Evolutionary conservation across 176 grass and related monocot genomes (phyloP), one percentile per base, ranked within the genome.

Genomic region (Saccharum spontaneum): DNA sequence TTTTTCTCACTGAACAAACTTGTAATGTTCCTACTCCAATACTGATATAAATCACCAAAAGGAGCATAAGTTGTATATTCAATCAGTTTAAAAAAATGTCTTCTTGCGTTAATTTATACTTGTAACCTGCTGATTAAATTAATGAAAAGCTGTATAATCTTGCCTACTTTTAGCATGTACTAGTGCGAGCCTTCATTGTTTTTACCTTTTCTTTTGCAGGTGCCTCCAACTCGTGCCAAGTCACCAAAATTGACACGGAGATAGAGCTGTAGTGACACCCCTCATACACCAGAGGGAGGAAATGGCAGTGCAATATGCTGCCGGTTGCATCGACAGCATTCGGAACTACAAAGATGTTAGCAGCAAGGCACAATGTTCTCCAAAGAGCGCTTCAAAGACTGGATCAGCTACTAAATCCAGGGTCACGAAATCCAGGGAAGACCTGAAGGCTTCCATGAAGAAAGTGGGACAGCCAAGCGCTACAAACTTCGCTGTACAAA

Each of bases 211-310:
- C 31, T 82, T 33, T 80, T 88, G 15, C 68, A 98, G 95, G 90
- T 91, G 50, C 92, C 92, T 62, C 87, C 92, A 76, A 98, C 95
- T 36, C 95, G 92, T 77, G 95, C 95, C 39, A 91, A 88, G 91
- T 98, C 92, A 66, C 92, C 92, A 33, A 95, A 91, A 59, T 78
- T 98, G 48, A 91, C 92, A 52, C 85, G 92, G 55, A 86, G 92
- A 86, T 95, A 93, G 90, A 98, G 95, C 82, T 94, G 84, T 57
- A 88, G 92, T 30, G 95, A 98, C 74, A 76, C 85, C 61, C 91
- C 77, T 79, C 87, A 68, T 46, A 57, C 70, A 75, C 84, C 80
- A 30, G 89, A 87, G 70, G 84, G 69, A 5, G 89, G 80, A 67
- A 89, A 91, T 59, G 66, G 54, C 33, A 81, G 88, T 28, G 80